Percentiles rank a stretch among this genome's conserved stretches.
Conservation (phyloP, 2,329 filamentous ascomycete species). For the Aspergillus quadricinctus region DNA sequence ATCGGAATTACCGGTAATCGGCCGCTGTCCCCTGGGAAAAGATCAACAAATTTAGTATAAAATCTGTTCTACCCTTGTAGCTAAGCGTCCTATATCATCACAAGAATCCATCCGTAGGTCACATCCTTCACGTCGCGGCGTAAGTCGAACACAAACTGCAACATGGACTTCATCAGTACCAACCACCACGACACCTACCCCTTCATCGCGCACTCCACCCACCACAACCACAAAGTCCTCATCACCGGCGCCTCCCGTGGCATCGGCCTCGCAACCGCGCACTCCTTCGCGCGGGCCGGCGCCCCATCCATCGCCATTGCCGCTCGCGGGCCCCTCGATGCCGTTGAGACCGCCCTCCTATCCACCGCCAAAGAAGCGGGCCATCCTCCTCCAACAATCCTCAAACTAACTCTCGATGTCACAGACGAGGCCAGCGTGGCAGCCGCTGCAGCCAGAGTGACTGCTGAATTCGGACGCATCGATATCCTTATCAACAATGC, state of each 20-base stretch:
- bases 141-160: too few relatives aligned
- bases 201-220: slow-evolving; percentile 23
- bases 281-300: slow-evolving; percentile 30
- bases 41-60: not conserved
- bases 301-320: slow-evolving; percentile 35
- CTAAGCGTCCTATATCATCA: not conserved
- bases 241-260: slow-evolving; percentile 36
- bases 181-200: slow-evolving; percentile 32
- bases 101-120: not conserved
- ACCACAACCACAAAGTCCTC: slow-evolving; percentile 29
- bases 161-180: not conserved
- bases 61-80: not conserved
- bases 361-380: not conserved
- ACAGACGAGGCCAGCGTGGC: slow-evolving; percentile 29
- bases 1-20: not conserved
- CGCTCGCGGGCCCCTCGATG: slow-evolving; percentile 4
- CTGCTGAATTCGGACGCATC: slow-evolving; percentile 28
- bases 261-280: slow-evolving; percentile 33
- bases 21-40: not conserved
- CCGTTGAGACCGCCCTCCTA: not conserved
- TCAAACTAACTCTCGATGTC: slow-evolving; percentile 33
- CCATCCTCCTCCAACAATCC: slow-evolving; percentile 18
- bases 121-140: too few relatives aligned
- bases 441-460: slow-evolving; percentile 24
- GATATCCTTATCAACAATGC: slow-evolving; percentile 38